These are phyloP conservation scores for Asterionellopsis glacialis DNA, from an alignment of 108 stramenopile species.

Conservation along the genomic window DNA sequence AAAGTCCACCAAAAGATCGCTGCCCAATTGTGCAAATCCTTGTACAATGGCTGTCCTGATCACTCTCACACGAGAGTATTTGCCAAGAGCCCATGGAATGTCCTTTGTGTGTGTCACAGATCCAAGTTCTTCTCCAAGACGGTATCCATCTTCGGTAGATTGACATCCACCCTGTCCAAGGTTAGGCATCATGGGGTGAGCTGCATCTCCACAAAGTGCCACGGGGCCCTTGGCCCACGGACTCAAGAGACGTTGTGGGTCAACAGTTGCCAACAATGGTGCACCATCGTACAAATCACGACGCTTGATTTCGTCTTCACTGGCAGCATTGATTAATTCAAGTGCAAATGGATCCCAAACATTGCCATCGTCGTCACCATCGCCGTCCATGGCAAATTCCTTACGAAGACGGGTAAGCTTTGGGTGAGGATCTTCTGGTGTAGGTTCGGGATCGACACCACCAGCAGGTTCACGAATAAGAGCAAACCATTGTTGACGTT, in stretches of 20 bases:
- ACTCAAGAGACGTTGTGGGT: constrained; percentile 39
- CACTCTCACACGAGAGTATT: constrained; percentile 68
- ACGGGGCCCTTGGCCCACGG: constrained; percentile 86
- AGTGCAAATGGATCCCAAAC: constrained; percentile 90
- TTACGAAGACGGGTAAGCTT: constrained; percentile 79
- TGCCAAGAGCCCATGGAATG: constrained; percentile 54
- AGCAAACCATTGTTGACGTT: constrained; percentile 98
- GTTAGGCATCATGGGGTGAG: constrained; percentile 95
- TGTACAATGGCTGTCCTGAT: constrained; percentile 84
- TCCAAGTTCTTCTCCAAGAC: constrained; percentile 86
- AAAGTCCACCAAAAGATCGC: constrained; percentile 88
- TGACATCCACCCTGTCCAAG: constrained; percentile 96
- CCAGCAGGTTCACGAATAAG: constrained; percentile 86
- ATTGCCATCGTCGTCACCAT: constrained; percentile 80
- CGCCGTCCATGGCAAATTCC: constrained; percentile 66
- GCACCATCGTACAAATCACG: constrained; percentile 96
- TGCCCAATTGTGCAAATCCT: constrained; percentile 83
- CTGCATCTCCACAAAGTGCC: constrained; percentile 92
- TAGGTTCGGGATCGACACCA: constrained; percentile 84
- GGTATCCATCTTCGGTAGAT: constrained; percentile 94
- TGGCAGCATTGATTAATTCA: constrained; percentile 85
- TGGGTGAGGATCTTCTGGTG: constrained; percentile 77
- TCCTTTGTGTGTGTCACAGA: constrained; percentile 70
- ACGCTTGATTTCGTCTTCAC: constrained; percentile 93
- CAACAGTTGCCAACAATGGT: constrained; percentile 72